Evolutionary conservation across 768 basidiomycete species (phyloP), one percentile per base, ranked within the genome.

Genomic region (Paxillus involutus): DNA sequence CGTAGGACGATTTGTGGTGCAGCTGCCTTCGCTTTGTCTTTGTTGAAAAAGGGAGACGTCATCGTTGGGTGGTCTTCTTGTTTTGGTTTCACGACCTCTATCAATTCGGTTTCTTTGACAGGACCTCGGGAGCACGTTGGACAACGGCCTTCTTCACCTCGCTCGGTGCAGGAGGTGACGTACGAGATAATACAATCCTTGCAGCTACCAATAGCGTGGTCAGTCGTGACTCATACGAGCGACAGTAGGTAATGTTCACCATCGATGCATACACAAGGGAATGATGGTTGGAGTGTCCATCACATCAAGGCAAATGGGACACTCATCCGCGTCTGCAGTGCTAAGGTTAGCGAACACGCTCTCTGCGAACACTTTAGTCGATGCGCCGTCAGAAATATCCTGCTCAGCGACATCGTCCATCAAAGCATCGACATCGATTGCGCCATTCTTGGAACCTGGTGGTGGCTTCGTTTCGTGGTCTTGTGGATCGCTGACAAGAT

Each of bases 161-260:
- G 84, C 61, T 88, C 86, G 49, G 86, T 80, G 59, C 86, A 85
- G 10, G 78, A 77, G 17, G 81, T 80, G 26, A 97, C 77, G 61
- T 84, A 88, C 10, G 84, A 80, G 16, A 91, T 69, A 21, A 95
- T 89, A 63, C 95, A 98, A 58, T 94, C 91, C 68, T 91, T 96
- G 69, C 95, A 98, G 55, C 92, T 89, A 63, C 26, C 29, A 46
- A 51, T 36, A 11, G 57, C 17, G 51, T 37, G 4, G 32, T 47
- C 19, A 59, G 47, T 29, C 44, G n/a, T 30, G 26, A 14, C 30
- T 29, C 26, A 36, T 19, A 8, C 37, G 42, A 43, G n/a, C 35
- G 36, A 3, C 37, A 39, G n/a, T n/a, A 40, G n/a, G 36, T 11
- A 9, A 26, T 42, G 11, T 61, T 53, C 55, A 90, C 91, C 83